Evolutionary conservation across 768 basidiomycete species (phyloP).

Genomic region (Pleurotus ostreatus): DNA sequence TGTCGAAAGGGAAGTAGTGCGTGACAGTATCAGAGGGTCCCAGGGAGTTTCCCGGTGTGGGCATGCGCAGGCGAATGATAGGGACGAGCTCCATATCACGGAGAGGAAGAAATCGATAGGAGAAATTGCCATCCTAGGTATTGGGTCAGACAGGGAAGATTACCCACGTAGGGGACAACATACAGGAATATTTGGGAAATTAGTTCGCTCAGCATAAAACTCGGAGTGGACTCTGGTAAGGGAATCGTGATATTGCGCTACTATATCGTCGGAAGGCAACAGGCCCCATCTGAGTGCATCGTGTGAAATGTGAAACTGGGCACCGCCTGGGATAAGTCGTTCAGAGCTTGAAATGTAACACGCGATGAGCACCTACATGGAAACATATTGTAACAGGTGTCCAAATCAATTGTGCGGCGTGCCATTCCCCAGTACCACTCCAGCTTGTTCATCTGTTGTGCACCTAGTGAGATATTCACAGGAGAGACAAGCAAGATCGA

Average conservation of each 20-base stretch:
- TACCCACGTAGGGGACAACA: not conserved
- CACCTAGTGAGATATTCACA: not conserved
- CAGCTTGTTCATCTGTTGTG: constrained; percentile 9
- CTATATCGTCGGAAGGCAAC: constrained; percentile 9
- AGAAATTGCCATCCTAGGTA: not conserved
- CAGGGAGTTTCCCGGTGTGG: not conserved
- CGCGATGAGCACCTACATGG: constrained; percentile 4
- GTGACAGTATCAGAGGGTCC: not conserved
- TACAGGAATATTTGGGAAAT: not conserved
- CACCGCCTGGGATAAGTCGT: not conserved
- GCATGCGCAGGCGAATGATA: not conserved
- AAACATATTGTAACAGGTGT: constrained; percentile 15
- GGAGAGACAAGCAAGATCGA: not conserved
- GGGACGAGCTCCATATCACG: not conserved
- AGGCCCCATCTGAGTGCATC: constrained; percentile 7
- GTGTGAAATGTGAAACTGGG: not conserved
- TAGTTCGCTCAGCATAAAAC: not conserved
- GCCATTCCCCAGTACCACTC: constrained; percentile 16
- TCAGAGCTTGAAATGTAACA: not conserved
- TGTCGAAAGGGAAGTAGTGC: constrained; percentile 12
- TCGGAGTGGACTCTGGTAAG: not conserved
- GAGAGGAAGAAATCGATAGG: not conserved
- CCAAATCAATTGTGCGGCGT: constrained; percentile 12
- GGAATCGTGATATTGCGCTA: not conserved
- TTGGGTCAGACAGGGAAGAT: not conserved